These are phyloP conservation scores for Russula griseocarnosa DNA, from an alignment of 768 basidiomycete species.

Conservation along the genomic window DNA sequence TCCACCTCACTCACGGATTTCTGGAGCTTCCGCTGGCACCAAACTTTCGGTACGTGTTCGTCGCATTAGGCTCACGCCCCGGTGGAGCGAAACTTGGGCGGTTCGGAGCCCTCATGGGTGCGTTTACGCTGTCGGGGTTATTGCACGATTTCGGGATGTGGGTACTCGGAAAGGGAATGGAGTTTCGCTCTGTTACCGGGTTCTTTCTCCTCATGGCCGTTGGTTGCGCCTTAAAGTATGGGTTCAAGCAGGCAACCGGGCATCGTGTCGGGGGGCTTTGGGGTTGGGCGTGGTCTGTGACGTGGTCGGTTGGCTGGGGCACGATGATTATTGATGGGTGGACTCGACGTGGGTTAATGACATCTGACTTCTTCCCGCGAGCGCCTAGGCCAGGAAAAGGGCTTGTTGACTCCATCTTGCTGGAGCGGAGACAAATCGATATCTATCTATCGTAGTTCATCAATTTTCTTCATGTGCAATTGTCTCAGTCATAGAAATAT, in stretches of 20 bases:
- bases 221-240: constrained; percentile 47
- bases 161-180: constrained; percentile 54
- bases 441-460: neutral
- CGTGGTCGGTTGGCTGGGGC: constrained; percentile 48
- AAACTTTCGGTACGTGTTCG: constrained; percentile 35
- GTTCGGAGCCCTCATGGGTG: constrained; percentile 49
- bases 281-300: constrained; percentile 53
- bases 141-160: constrained; percentile 57
- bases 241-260: constrained; percentile 45
- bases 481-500: constrained; percentile 24
- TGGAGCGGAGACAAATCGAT: neutral
- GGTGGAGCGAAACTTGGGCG: constrained; percentile 45
- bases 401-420: neutral
- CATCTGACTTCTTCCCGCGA: constrained; percentile 8
- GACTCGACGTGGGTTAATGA: constrained; percentile 20
- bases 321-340: constrained; percentile 20
- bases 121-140: constrained; percentile 54
- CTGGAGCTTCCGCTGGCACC: constrained; percentile 43
- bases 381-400: constrained; percentile 11
- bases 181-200: constrained; percentile 42
- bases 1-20: constrained; percentile 40
- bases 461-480: neutral
- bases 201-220: constrained; percentile 60
- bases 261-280: constrained; percentile 43
- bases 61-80: constrained; percentile 34